Percentiles rank a stretch among this genome's conserved stretches.
Evolutionary conservation across 805 yeast species (phyloP).

Genomic region (Clavispora carvajalis): DNA sequence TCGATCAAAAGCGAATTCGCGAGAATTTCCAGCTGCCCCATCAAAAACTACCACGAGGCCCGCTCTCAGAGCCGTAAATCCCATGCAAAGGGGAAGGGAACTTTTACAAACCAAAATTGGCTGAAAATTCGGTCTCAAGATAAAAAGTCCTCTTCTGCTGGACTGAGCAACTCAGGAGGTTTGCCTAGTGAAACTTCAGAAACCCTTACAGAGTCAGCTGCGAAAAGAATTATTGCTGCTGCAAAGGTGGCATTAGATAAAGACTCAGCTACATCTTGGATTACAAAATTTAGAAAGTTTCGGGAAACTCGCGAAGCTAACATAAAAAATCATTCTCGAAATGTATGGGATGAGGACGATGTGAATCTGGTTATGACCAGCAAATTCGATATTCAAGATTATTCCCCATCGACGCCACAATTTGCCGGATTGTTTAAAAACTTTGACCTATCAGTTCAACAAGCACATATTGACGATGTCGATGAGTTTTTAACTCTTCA

Average conservation of each 20-base stretch:
- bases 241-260: conserved; percentile 23
- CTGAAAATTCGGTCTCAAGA: no score
- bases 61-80: neutral
- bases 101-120: no score
- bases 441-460: conserved; percentile 25
- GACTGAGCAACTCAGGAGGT: neutral
- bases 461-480: conserved; percentile 27
- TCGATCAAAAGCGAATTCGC: neutral
- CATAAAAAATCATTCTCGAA: conserved; percentile 14
- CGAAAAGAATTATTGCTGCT: conserved; percentile 19
- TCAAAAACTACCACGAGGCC: no score
- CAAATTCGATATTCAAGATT: conserved; percentile 32
- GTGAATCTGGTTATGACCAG: conserved; percentile 25
- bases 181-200: neutral
- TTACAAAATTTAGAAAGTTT: conserved; percentile 25
- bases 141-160: neutral
- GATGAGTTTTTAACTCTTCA: conserved; percentile 31
- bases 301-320: neutral
- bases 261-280: conserved; percentile 32
- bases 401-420: conserved; percentile 29
- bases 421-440: conserved; percentile 26
- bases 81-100: neutral
- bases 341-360: conserved; percentile 32
- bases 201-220: conserved; percentile 19
- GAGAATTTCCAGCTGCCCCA: no score